Conservation (phyloP, 352 stramenopile genomes). For the Globisporangium solare region DNA sequence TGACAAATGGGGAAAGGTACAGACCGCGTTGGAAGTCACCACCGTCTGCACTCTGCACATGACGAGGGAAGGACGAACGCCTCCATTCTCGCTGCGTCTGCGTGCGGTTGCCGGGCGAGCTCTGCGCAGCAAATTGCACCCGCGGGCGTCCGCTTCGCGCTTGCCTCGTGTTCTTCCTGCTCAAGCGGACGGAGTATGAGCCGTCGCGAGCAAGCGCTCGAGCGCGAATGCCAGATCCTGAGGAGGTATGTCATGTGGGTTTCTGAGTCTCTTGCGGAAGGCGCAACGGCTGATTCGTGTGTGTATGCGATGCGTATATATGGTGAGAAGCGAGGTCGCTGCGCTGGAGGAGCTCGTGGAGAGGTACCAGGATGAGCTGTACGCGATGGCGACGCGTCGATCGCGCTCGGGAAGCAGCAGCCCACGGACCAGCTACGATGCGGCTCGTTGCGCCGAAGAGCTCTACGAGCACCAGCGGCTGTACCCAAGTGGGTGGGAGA, state of each 20-base stretch:
- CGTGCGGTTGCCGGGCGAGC: too few relatives aligned
- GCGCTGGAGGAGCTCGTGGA: constrained; percentile 56
- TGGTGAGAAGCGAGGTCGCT: constrained; percentile 36
- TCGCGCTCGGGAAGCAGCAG: too few relatives aligned
- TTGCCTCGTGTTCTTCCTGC: background rate
- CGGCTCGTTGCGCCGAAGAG: constrained; percentile 35
- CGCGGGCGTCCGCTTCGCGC: background rate
- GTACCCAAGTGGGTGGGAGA: constrained; percentile 23
- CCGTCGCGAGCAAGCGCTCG: constrained; percentile 26
- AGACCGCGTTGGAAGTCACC: background rate
- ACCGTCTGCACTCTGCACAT: background rate
- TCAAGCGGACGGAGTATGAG: constrained; percentile 1
- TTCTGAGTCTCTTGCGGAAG: background rate
- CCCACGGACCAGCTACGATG: constrained; percentile 3
- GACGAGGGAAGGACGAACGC: background rate
- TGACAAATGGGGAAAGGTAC: background rate
- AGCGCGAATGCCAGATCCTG: constrained; percentile 30
- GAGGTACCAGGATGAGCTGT: constrained; percentile 56
- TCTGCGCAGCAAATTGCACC: too few relatives aligned
- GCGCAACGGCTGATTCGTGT: background rate
- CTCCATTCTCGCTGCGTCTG: constrained; percentile 1
- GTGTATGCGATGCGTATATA: background rate
- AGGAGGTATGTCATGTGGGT: constrained; percentile 20
- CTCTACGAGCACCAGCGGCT: constrained; percentile 57
- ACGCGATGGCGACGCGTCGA: background rate